Conservation (phyloP, 108 stramenopile genomes). For the Cyclotella sp. region DNA sequence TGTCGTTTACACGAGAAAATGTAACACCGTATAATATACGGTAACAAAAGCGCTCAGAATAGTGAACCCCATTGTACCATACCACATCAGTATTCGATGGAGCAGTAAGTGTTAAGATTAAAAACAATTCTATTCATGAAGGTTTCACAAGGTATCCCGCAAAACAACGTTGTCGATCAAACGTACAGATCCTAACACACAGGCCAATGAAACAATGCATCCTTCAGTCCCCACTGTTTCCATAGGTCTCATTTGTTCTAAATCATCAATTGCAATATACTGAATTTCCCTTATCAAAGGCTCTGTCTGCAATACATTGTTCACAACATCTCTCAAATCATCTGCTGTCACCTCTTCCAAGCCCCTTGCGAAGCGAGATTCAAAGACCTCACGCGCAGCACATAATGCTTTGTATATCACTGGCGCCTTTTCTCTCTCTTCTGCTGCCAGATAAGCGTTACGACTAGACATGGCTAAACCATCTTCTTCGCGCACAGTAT, state of each 20-base stretch:
- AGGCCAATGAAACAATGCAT: conserved; percentile 82
- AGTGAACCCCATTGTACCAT: too few species aligned
- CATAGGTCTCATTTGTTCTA: conserved; percentile 78
- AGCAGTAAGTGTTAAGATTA: too few species aligned
- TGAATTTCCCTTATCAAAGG: conserved; percentile 83
- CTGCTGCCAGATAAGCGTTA: conserved; percentile 90
- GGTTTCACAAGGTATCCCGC: neutral
- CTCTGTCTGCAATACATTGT: conserved; percentile 58
- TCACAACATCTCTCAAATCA: conserved; percentile 56
- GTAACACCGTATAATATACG: too few species aligned
- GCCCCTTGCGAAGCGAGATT: conserved; percentile 43
- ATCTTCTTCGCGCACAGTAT: conserved; percentile 89
- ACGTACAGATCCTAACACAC: conserved; percentile 80
- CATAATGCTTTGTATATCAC: conserved; percentile 80
- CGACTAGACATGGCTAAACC: conserved; percentile 97
- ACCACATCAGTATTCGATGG: too few species aligned
- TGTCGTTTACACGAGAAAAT: too few species aligned
- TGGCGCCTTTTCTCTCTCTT: conserved; percentile 84
- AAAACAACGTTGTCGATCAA: conserved; percentile 91
- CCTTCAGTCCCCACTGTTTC: conserved; percentile 59
- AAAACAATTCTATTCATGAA: too few species aligned
- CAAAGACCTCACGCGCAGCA: conserved; percentile 63
- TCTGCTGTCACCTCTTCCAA: conserved; percentile 36
- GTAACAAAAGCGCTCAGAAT: too few species aligned
- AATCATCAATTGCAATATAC: conserved; percentile 83